Evolutionary conservation across 345 rosid species (phyloP).

Genomic region (Hibiscus mutabilis): DNA sequence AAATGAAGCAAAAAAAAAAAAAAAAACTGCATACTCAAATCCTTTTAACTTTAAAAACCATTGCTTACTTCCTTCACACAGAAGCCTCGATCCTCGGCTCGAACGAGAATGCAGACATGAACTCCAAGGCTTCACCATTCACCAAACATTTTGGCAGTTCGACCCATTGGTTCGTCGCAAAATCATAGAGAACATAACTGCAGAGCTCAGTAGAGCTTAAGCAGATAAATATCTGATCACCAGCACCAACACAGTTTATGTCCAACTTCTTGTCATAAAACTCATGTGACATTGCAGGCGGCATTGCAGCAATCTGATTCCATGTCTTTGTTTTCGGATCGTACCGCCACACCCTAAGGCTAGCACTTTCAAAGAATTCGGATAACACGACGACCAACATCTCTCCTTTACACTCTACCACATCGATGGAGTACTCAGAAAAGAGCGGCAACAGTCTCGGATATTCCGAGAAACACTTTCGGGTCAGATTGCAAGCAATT

Average conservation of each 20-base stretch:
- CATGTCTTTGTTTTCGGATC: conserved; percentile 38
- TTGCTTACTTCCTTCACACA: neutral
- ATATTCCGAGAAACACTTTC: conserved; percentile 47
- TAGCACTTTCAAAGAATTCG: conserved; percentile 72
- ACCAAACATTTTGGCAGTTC: conserved; percentile 46
- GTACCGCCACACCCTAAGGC: conserved; percentile 71
- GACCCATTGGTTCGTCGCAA: conserved; percentile 43
- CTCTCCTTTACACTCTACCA: conserved; percentile 72
- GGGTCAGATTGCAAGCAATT: conserved; percentile 54
- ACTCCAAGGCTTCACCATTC: conserved; percentile 55
- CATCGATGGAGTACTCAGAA: conserved; percentile 70
- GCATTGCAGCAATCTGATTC: conserved; percentile 66
- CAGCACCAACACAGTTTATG: conserved; percentile 73
- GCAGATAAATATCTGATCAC: conserved; percentile 61
- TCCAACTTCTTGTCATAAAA: conserved; percentile 67
- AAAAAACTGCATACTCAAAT: neutral
- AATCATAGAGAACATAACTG: conserved; percentile 47
- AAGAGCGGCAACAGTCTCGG: conserved; percentile 67
- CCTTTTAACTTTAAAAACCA: neutral
- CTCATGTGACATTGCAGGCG: conserved; percentile 78
- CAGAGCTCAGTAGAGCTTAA: conserved; percentile 50
- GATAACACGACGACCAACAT: conserved; percentile 62
- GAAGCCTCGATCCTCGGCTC: conserved; percentile 40
- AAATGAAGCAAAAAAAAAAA: conserved; percentile 1
- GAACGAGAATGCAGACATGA: conserved; percentile 72